Conservation (phyloP, 331 rosid genomes). For the Arachis monticola region DNA sequence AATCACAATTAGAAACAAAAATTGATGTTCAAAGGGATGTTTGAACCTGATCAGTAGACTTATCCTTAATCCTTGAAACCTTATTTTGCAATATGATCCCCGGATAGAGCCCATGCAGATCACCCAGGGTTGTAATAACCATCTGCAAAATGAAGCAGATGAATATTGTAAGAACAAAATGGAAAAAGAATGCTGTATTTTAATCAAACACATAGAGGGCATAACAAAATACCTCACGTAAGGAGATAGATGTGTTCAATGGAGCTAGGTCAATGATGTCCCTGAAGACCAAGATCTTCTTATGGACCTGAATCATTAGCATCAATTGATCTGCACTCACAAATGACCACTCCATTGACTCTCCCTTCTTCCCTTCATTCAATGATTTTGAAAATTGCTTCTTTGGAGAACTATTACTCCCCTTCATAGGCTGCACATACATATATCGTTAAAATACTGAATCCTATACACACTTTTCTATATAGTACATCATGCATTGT, state of each 20-base stretch:
- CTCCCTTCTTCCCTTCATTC: conserved; percentile 36
- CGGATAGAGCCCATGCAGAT: conserved; percentile 69
- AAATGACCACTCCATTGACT: conserved; percentile 40
- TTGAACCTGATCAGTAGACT: conserved; percentile 54
- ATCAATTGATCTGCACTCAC: conserved; percentile 46
- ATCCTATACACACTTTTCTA: neutral
- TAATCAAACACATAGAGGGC: neutral
- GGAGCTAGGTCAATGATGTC: conserved; percentile 72
- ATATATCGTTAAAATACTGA: neutral
- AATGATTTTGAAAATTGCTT: conserved; percentile 36
- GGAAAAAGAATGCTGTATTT: neutral
- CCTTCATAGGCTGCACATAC: conserved; percentile 53
- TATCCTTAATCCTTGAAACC: conserved; percentile 47
- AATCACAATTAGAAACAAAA: neutral
- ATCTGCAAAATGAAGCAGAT: conserved; percentile 45
- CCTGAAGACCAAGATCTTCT: conserved; percentile 64
- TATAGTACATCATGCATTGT: too few relatives aligned
- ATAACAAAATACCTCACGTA: conserved; percentile 36
- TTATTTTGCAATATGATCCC: conserved; percentile 40
- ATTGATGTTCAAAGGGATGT: neutral
- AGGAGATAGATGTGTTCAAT: conserved; percentile 48
- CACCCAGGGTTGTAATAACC: conserved; percentile 59
- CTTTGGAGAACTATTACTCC: conserved; percentile 17
- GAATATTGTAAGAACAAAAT: neutral
- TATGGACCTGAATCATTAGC: conserved; percentile 53